Evolutionary conservation across 1,284 basidiomycete genomes (phyloP).

Genomic region (Leccinum angustisporum): DNA sequence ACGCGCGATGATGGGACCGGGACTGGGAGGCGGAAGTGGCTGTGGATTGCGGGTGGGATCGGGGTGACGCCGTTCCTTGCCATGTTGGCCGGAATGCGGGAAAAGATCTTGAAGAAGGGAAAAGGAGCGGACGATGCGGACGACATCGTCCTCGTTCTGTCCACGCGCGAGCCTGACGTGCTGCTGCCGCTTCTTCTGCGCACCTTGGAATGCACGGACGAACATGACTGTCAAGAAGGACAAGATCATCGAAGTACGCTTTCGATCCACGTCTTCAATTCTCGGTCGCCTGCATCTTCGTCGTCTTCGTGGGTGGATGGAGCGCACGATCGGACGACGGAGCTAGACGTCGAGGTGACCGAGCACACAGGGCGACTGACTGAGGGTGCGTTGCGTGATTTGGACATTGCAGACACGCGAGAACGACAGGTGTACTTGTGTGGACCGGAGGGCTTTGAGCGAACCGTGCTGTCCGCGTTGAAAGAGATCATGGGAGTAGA

Average conservation of each 20-base stretch:
- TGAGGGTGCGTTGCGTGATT: conserved; percentile 2
- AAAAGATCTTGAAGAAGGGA: neutral
- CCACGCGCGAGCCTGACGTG: conserved; percentile 29
- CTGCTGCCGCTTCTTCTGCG: conserved; percentile 22
- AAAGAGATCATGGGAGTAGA: conserved; percentile 18
- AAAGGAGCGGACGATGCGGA: neutral
- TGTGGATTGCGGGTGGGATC: conserved; percentile 31
- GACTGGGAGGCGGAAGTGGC: conserved; percentile 3
- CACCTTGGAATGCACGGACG: conserved; percentile 2
- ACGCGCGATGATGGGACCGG: neutral
- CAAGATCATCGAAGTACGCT: conserved; percentile 8
- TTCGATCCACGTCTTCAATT: conserved; percentile 25
- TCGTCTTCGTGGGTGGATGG: neutral
- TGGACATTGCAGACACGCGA: conserved; percentile 10
- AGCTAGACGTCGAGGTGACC: conserved; percentile 12
- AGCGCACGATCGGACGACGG: neutral
- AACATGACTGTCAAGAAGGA: neutral
- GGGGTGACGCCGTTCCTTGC: conserved; percentile 33
- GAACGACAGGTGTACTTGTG: conserved; percentile 21
- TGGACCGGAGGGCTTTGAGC: conserved; percentile 28
- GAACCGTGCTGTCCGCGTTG: conserved; percentile 12
- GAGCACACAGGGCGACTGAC: conserved; percentile 18
- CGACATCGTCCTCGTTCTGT: conserved; percentile 24
- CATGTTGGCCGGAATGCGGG: conserved; percentile 22
- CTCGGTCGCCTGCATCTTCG: conserved; percentile 3